phyloP scores from a whole-genome alignment of 495 filamentous ascomycete species.

The Talaromyces nanjingensis region DNA sequence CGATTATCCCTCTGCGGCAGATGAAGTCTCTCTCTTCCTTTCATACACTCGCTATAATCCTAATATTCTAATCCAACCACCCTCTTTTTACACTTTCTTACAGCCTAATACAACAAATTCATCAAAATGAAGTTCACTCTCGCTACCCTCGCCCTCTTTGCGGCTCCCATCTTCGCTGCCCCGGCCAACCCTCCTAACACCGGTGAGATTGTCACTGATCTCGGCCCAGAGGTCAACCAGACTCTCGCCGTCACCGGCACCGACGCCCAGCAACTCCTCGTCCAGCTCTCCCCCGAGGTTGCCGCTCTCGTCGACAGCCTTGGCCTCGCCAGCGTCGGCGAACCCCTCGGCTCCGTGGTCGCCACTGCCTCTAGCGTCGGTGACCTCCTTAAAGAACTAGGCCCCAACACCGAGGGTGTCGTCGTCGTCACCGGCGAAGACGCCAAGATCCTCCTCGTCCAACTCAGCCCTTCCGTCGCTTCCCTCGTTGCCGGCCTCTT shows the following conservation, averaged over 20 bases:
- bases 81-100: neutral
- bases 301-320: conserved; percentile 24
- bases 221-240: conserved; percentile 23
- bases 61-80: neutral
- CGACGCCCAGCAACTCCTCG: conserved; percentile 25
- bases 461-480: conserved; percentile 14
- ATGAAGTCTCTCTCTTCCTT: neutral
- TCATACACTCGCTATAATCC: neutral
- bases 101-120: neutral
- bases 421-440: conserved; percentile 28
- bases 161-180: conserved; percentile 12
- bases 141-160: conserved; percentile 7
- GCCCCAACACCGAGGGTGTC: conserved; percentile 22
- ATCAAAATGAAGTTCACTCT: conserved; percentile 8
- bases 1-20: neutral
- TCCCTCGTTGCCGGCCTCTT: conserved; percentile 16
- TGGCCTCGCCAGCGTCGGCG: conserved; percentile 23
- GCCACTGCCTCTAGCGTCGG: conserved; percentile 24
- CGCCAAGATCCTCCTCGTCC: conserved; percentile 21
- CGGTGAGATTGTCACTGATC: conserved; percentile 27
- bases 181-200: conserved; percentile 15
- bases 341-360: conserved; percentile 23
- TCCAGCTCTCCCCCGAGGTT: conserved; percentile 27
- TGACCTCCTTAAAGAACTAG: conserved; percentile 32
- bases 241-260: conserved; percentile 27